These are phyloP conservation scores for Curvularia eragrostidis DNA, from an alignment of 2,329 filamentous ascomycete genomes.

Conservation along the genomic window DNA sequence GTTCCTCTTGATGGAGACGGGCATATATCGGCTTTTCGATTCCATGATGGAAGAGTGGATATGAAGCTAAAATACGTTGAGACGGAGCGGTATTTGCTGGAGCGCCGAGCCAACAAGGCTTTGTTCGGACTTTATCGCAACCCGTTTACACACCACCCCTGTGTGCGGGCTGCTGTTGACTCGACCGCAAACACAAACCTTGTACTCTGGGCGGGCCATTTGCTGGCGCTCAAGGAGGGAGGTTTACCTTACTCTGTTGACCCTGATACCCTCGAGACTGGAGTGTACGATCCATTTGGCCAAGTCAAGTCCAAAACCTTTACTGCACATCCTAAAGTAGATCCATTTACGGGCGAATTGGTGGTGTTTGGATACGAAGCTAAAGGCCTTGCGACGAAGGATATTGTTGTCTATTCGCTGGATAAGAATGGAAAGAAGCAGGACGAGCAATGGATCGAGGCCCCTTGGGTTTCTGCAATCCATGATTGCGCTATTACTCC, in stretches of 20 bases:
- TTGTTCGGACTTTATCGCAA: neutral
- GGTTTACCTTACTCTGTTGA: neutral
- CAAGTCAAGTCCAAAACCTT: neutral
- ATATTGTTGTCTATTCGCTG: neutral
- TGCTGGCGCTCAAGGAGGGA: neutral
- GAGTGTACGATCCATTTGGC: conserved; percentile 1
- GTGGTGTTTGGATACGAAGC: conserved; percentile 36
- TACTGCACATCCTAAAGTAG: neutral
- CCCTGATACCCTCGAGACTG: conserved; percentile 1
- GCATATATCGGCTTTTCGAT: neutral
- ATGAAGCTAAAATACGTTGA: neutral
- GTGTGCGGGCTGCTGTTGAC: neutral
- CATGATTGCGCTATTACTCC: neutral
- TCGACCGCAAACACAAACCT: neutral
- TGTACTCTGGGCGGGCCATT: neutral
- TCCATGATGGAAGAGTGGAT: neutral
- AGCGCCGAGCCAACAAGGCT: neutral
- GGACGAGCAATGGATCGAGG: neutral
- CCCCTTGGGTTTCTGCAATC: neutral
- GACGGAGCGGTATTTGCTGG: neutral
- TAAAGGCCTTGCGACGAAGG: conserved; percentile 24
- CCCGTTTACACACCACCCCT: conserved; percentile 1
- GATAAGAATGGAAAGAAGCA: neutral
- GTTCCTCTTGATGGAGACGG: neutral
- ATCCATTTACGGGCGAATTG: neutral